These are phyloP conservation scores for Sporothrix dimorphospora DNA, from an alignment of 2,329 filamentous ascomycete genomes.

Conservation along the genomic window DNA sequence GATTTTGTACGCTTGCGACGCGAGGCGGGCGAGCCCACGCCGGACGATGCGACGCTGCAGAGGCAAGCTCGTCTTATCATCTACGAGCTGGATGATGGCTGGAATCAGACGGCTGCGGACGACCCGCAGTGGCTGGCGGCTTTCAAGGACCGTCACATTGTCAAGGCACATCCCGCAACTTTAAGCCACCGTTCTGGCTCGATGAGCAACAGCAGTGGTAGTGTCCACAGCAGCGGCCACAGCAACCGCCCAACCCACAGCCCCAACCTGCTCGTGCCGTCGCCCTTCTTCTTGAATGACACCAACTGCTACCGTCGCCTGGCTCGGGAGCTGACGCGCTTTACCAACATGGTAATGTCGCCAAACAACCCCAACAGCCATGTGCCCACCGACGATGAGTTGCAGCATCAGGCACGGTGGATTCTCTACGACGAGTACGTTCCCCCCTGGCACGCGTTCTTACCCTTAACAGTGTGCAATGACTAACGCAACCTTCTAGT, in stretches of 20 bases:
- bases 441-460: background rate
- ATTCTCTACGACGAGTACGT: constrained; percentile 64
- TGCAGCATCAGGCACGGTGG: constrained; percentile 67
- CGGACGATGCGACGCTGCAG: constrained; percentile 58
- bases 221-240: background rate
- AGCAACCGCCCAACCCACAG: constrained; percentile 24
- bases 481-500: constrained; percentile 39
- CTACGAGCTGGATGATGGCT: constrained; percentile 64
- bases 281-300: constrained; percentile 58
- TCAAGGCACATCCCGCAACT: background rate
- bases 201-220: background rate
- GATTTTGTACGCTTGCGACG: constrained; percentile 55
- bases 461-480: background rate
- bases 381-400: constrained; percentile 62
- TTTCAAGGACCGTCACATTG: constrained; percentile 52
- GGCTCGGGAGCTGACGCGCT: constrained; percentile 57
- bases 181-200: background rate
- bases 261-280: constrained; percentile 35
- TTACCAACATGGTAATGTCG: constrained; percentile 57
- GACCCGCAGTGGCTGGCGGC: constrained; percentile 56
- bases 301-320: constrained; percentile 63
- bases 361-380: constrained; percentile 63
- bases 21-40: constrained; percentile 50
- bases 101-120: constrained; percentile 67
- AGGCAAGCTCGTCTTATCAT: constrained; percentile 62